phyloP scores from a whole-genome alignment of 2,329 filamentous ascomycete genomes.

The Colletotrichum destructivum region DNA sequence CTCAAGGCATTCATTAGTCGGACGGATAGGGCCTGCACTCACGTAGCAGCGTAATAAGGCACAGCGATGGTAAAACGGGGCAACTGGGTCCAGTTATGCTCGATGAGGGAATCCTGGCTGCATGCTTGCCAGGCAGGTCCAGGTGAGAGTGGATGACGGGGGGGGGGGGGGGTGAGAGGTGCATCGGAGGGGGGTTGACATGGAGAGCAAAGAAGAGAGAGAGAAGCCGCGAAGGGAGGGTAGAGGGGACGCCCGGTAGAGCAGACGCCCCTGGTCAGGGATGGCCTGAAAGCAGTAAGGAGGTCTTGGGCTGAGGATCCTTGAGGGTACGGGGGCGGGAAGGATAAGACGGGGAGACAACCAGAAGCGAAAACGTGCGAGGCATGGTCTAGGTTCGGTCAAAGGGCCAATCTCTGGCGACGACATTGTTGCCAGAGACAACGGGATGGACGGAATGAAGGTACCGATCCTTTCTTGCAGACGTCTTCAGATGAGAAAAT shows the following conservation, averaged over 20 bases:
- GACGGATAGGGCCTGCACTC: slow-evolving; percentile 38
- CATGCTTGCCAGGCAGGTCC: slow-evolving; percentile 33
- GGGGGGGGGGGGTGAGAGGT: slow-evolving; percentile 19
- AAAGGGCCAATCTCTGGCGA: slow-evolving; percentile 19
- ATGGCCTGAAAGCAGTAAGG: slow-evolving; percentile 21
- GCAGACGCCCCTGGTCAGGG: slow-evolving; percentile 36
- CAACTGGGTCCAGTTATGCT: slow-evolving; percentile 38
- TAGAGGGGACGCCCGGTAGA: slow-evolving; percentile 18
- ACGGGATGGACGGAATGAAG: slow-evolving; percentile 28
- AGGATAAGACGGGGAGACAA: slow-evolving; percentile 42
- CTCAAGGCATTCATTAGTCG: slow-evolving; percentile 32
- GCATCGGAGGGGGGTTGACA: slow-evolving; percentile 20
- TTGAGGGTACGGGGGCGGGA: slow-evolving; percentile 39
- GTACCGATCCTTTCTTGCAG: slow-evolving; percentile 23
- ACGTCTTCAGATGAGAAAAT: slow-evolving; percentile 6
- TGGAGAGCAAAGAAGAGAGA: slow-evolving; percentile 23
- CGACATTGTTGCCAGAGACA: slow-evolving; percentile 17
- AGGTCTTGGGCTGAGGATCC: slow-evolving; percentile 29
- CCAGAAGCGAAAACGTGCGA: slow-evolving; percentile 42
- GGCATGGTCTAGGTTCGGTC: slow-evolving; percentile 39
- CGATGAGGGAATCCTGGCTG: slow-evolving; percentile 42
- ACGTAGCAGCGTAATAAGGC: slow-evolving; percentile 40
- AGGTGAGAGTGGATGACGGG: slow-evolving; percentile 20
- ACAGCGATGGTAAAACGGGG: slow-evolving; percentile 38
- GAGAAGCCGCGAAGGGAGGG: slow-evolving; percentile 33